A percentile compares a stretch with the other conserved stretches of the same genome.
Evolutionary conservation across 2,329 filamentous ascomycete genomes (phyloP).

Genomic region (Aspergillus aculeatus): DNA sequence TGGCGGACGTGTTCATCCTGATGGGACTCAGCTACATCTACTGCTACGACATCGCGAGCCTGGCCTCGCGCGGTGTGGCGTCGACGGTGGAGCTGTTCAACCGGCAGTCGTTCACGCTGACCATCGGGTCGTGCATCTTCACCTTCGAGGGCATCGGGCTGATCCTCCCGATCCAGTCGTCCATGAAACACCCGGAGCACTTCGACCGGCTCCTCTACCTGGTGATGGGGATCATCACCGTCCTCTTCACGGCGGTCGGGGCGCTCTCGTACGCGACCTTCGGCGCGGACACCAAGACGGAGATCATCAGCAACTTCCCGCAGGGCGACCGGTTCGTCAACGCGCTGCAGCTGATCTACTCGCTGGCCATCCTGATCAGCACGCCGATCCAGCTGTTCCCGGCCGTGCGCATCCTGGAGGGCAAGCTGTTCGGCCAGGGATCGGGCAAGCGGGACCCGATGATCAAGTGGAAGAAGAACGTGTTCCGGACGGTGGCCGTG

Average conservation of each 20-base stretch:
- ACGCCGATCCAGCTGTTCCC: slow-evolving; percentile 95
- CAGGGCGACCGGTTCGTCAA: slow-evolving; percentile 93
- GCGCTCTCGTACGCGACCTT: slow-evolving; percentile 92
- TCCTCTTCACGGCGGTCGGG: slow-evolving; percentile 84
- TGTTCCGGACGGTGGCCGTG: slow-evolving; percentile 87
- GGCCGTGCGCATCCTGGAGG: slow-evolving; percentile 90
- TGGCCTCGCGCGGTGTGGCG: slow-evolving; percentile 65
- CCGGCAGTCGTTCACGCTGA: slow-evolving; percentile 82
- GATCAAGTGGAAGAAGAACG: slow-evolving; percentile 99
- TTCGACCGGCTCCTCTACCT: slow-evolving; percentile 81
- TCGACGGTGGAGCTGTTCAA: slow-evolving; percentile 90
- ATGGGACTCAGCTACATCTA: slow-evolving; percentile 88
- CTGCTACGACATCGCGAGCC: slow-evolving; percentile 85
- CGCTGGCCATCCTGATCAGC: slow-evolving; percentile 83
- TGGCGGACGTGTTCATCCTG: slow-evolving; percentile 90
- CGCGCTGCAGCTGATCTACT: slow-evolving; percentile 90
- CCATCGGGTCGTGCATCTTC: slow-evolving; percentile 96
- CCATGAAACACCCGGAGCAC: slow-evolving; percentile 84
- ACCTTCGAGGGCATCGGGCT: slow-evolving; percentile 96
- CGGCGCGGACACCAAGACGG: slow-evolving; percentile 88
- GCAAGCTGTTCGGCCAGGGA: slow-evolving; percentile 82
- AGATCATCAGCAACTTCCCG: slow-evolving; percentile 89
- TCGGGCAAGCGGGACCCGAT: slow-evolving; percentile 91
- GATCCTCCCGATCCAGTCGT: slow-evolving; percentile 94
- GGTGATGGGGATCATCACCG: slow-evolving; percentile 91